Percentiles rank a stretch among this genome's conserved stretches.
phyloP scores from a whole-genome alignment of 176 grass and related monocot species.

The Carex littledalei region DNA sequence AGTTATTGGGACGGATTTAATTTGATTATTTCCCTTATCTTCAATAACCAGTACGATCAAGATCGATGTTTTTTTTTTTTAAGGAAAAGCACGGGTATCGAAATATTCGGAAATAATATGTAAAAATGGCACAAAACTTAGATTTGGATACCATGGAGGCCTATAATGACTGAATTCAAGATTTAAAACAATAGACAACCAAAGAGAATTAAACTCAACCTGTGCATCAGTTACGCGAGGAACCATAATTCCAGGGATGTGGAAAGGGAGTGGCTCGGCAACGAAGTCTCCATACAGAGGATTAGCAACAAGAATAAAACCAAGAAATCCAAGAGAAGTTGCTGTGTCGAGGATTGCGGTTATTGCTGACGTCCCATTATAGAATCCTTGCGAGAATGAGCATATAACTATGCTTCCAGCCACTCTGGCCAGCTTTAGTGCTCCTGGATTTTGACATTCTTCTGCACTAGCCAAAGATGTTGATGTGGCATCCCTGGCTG shows the following conservation, averaged over 20 bases:
- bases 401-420: conserved; percentile 44
- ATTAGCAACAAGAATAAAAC: conserved; percentile 46
- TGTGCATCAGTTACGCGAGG: conserved; percentile 31
- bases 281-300: conserved; percentile 45
- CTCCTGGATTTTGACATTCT: conserved; percentile 46
- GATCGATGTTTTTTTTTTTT: neutral
- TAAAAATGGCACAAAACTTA: neutral
- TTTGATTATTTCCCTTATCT: too few species aligned
- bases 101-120: neutral
- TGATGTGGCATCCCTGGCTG: conserved; percentile 37
- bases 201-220: neutral
- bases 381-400: conserved; percentile 46
- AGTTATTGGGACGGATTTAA: too few species aligned
- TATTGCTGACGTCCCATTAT: conserved; percentile 41
- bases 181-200: neutral
- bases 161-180: neutral
- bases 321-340: conserved; percentile 35
- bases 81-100: neutral
- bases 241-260: conserved; percentile 49
- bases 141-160: neutral
- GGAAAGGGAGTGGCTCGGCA: conserved; percentile 39
- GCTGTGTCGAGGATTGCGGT: conserved; percentile 34
- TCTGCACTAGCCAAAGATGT: neutral
- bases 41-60: neutral
- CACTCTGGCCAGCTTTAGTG: conserved; percentile 28